These are phyloP conservation scores for Pleoardoris graminearum DNA, from an alignment of 2,329 filamentous ascomycete species.

Conservation along the genomic window DNA sequence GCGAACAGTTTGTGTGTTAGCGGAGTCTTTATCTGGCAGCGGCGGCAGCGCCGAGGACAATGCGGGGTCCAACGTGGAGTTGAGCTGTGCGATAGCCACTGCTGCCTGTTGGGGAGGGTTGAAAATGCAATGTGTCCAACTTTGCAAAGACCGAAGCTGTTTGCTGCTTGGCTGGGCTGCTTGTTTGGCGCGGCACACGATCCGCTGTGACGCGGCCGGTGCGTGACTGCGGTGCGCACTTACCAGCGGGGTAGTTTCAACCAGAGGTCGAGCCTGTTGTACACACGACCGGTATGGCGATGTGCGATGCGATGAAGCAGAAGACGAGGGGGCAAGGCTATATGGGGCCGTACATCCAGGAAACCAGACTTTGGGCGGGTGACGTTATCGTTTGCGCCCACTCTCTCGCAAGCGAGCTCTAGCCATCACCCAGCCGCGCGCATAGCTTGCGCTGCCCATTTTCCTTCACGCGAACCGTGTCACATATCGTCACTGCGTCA, in stretches of 20 bases:
- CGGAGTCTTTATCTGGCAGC: conserved; percentile 16
- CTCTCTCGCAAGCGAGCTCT: conserved; percentile 29
- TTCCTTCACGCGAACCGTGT: conserved; percentile 3
- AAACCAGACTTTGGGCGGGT: conserved; percentile 40
- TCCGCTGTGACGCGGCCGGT: conserved; percentile 31
- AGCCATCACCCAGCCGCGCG: conserved; percentile 32
- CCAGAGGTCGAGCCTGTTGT: neutral
- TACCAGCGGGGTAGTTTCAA: conserved; percentile 24
- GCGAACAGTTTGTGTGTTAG: conserved; percentile 33
- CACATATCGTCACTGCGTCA: neutral
- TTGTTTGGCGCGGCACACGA: conserved; percentile 30
- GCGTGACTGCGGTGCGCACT: conserved; percentile 30
- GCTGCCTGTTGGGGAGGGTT: conserved; percentile 17
- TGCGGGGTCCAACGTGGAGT: conserved; percentile 11
- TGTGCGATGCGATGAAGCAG: neutral
- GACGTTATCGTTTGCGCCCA: conserved; percentile 38
- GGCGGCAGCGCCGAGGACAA: conserved; percentile 21
- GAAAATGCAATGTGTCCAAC: conserved; percentile 42
- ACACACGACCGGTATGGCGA: neutral
- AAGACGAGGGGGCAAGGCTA: conserved; percentile 15
- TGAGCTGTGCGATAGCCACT: conserved; percentile 6
- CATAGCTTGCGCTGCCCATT: too few species aligned
- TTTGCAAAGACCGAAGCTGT: conserved; percentile 2
- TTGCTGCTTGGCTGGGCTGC: conserved; percentile 30
- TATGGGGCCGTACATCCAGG: conserved; percentile 27